These are phyloP conservation scores for Chytriomyces sp. DNA, from an alignment of 192 early-diverging fungal genomes.

Conservation along the genomic window DNA sequence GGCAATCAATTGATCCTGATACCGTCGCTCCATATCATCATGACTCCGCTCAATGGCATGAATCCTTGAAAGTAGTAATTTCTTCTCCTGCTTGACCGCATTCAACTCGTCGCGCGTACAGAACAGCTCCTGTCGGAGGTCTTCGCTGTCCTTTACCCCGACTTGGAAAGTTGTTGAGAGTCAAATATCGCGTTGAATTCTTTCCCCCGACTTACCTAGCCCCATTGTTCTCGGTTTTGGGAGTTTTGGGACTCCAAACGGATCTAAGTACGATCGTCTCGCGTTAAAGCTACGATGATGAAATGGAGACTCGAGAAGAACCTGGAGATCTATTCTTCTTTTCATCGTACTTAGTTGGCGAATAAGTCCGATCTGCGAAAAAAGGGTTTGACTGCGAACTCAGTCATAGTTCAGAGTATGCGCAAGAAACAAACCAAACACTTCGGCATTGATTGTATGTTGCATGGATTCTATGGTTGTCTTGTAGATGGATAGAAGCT, in stretches of 20 bases:
- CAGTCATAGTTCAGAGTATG: not conserved
- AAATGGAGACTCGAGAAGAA: not conserved
- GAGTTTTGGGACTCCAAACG: conserved; percentile 9
- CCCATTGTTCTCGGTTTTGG: conserved; percentile 25
- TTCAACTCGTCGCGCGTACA: conserved; percentile 17
- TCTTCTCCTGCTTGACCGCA: conserved; percentile 27
- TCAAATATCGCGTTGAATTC: not conserved
- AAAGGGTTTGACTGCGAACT: not conserved
- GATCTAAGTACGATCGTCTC: not conserved
- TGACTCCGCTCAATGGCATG: conserved; percentile 14
- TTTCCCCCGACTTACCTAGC: not conserved
- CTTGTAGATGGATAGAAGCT: conserved; percentile 9
- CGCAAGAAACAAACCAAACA: not conserved
- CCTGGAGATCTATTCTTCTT: not conserved
- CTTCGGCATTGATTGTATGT: conserved; percentile 1
- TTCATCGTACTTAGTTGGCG: conserved; percentile 7
- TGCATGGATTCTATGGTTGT: conserved; percentile 18
- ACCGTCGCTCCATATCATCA: conserved; percentile 24
- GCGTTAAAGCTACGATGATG: not conserved
- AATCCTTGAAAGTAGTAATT: conserved; percentile 16
- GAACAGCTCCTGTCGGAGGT: conserved; percentile 27
- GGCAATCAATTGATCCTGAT: conserved; percentile 35
- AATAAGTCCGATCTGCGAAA: conserved; percentile 7
- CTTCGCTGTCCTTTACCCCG: conserved; percentile 30
- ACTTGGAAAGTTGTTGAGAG: not conserved